A percentile compares a stretch with the other conserved stretches of the same genome.
These are phyloP conservation scores for Magnaporthiopsis rhizophila DNA, from an alignment of 2,329 filamentous ascomycete species.

Conservation along the genomic window DNA sequence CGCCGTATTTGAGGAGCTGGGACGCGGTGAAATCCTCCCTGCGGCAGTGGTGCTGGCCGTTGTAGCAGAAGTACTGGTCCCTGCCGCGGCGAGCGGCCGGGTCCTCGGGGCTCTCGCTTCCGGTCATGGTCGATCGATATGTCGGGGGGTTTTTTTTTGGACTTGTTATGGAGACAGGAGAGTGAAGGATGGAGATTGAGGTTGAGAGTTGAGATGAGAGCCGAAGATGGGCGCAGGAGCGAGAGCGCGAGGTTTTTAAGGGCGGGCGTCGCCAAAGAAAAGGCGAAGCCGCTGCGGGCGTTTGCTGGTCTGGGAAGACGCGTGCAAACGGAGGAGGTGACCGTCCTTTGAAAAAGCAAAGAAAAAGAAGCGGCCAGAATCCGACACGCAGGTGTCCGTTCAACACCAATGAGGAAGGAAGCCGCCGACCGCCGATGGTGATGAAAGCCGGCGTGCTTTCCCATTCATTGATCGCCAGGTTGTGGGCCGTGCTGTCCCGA, in stretches of 20 bases:
- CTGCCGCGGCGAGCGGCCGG: background rate
- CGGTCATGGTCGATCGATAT: too few relatives aligned
- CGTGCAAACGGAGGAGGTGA: background rate
- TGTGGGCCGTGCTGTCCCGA: background rate
- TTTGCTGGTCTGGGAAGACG: background rate
- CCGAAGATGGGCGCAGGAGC: too few relatives aligned
- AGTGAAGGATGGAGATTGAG: too few relatives aligned
- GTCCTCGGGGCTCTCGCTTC: too few relatives aligned
- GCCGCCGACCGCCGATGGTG: too few relatives aligned
- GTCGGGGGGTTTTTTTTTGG: too few relatives aligned
- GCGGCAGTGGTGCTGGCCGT: background rate
- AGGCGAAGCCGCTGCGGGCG: background rate
- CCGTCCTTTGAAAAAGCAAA: background rate
- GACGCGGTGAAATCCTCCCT: slow-evolving; percentile 1
- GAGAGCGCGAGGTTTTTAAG: background rate
- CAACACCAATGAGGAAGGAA: background rate
- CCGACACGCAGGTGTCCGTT: background rate
- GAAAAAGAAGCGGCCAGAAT: background rate
- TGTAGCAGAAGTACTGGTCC: background rate
- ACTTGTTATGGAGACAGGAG: too few relatives aligned
- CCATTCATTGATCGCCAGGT: background rate
- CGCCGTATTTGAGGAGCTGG: slow-evolving; percentile 1
- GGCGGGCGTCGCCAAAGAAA: too few relatives aligned
- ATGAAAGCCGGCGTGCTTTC: background rate
- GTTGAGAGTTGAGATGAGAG: too few relatives aligned